Base-by-base conservation (phyloP, 2,329 filamentous ascomycete genomes). In the Aschersonia sp. region DNA sequence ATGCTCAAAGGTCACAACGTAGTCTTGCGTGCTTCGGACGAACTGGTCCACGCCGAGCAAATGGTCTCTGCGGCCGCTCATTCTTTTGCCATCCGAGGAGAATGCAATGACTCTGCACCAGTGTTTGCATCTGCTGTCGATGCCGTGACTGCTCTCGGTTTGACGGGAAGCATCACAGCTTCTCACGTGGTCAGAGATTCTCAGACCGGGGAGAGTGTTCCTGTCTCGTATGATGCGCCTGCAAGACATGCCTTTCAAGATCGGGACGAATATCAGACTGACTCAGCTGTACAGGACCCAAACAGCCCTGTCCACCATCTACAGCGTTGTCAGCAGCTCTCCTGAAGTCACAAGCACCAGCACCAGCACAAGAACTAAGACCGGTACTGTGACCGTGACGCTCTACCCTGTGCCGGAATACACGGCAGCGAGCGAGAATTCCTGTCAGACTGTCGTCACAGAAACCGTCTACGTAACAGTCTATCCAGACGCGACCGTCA, bases 271-370 rank as follows among this genome's bases (percentile, higher is more conserved):
- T 37, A 37, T 12, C 35, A 8, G 8, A 12, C 41, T 31, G 30
- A 42, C 12, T 6, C 49, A 56, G 42, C 11, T 30, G 29, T 29
- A 8, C 12, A 65, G 63, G 40, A 66, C 63, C 6, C 56, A 60
- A 45, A 65, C 63, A 22, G 54, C 56, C 22, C 49, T 60, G 42
- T 57, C 57, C 29, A 65, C 63, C 42, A 55, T 64, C 46, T 66
- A 64, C 52, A 60, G 55, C 46, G 35, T 39, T 40, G n/a, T 30
- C 30, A 46, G 41, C 45, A 37, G 35, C 35, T 37, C 12, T 37
- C 22, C 22, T 22, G 22, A 22, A 22, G 46, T 35, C 22, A 5
- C 41, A 32, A 31, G n/a, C 30, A 8, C 4, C n/a, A 30, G n/a
- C 22, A 51, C 48, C n/a, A 8, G 52, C 9, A 55, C 56, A 41